Conservation (phyloP, 176 grass and related monocot genomes). For the Triticum turgidum region DNA sequence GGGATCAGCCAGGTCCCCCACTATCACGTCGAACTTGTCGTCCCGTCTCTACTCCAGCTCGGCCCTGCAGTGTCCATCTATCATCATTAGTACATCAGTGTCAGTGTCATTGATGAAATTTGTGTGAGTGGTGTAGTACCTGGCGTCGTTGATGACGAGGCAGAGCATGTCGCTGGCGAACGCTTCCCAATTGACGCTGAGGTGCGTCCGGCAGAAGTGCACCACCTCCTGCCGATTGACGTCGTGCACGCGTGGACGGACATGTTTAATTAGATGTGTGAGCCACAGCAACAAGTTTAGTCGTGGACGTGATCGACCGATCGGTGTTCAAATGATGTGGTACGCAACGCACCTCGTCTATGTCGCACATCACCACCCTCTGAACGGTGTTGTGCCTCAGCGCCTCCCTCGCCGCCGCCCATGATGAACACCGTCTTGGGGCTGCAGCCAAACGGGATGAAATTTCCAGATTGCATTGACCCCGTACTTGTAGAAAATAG, state of each 20-base stretch:
- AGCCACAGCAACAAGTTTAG: too few species aligned
- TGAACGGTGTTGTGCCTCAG: conserved; percentile 49
- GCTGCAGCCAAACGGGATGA: conserved; percentile 19
- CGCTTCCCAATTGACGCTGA: conserved; percentile 49
- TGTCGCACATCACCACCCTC: conserved; percentile 74
- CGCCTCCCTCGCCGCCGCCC: conserved; percentile 72
- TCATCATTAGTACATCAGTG: too few species aligned
- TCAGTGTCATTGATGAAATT: too few species aligned
- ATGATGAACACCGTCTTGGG: conserved; percentile 74
- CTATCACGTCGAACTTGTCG: conserved; percentile 66
- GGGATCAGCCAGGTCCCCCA: conserved; percentile 80
- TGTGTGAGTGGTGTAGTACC: not conserved
- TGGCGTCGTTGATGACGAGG: conserved; percentile 75
- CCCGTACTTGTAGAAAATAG: too few species aligned
- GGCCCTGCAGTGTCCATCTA: conserved; percentile 29
- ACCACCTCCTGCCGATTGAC: conserved; percentile 60
- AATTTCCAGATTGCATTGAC: too few species aligned
- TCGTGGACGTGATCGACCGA: too few species aligned
- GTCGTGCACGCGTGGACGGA: too few species aligned
- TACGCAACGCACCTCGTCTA: conserved; percentile 38
- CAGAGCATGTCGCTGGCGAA: conserved; percentile 61
- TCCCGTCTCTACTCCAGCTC: conserved; percentile 65
- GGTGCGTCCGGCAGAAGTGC: conserved; percentile 66
- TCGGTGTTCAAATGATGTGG: not conserved
- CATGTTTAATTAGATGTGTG: not conserved